Percentiles rank a stretch among this genome's conserved stretches.
These are phyloP conservation scores for Kockiozyma suomiensis DNA, from an alignment of 805 yeast species.

Conservation along the genomic window DNA sequence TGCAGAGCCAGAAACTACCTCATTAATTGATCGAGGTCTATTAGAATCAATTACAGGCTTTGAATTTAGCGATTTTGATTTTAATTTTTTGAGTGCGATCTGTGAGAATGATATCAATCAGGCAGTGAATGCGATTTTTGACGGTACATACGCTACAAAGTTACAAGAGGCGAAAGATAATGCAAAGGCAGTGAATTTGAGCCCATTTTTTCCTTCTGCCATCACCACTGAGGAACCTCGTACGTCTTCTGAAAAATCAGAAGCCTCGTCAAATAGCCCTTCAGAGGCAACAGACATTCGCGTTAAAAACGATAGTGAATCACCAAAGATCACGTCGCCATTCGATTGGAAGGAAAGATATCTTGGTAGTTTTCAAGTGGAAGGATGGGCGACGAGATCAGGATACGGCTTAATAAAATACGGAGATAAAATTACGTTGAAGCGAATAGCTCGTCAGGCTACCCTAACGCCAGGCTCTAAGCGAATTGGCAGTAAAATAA, in stretches of 20 bases:
- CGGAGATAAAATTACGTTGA: slow-evolving; percentile 40
- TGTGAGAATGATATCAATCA: slow-evolving; percentile 26
- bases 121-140: slow-evolving; percentile 26
- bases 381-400: slow-evolving; percentile 44
- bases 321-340: not conserved
- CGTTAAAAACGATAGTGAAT: not conserved
- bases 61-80: slow-evolving; percentile 3
- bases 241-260: too few relatives aligned
- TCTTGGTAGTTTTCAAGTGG: slow-evolving; percentile 45
- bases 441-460: slow-evolving; percentile 32
- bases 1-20: not conserved
- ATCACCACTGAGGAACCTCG: too few relatives aligned
- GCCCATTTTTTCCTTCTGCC: not conserved
- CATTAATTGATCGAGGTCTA: slow-evolving; percentile 5
- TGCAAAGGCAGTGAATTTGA: not conserved
- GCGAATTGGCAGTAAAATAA: slow-evolving; percentile 3
- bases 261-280: not conserved
- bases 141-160: slow-evolving; percentile 16
- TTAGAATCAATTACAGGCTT: slow-evolving; percentile 17
- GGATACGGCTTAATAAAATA: slow-evolving; percentile 40
- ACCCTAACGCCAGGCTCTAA: not conserved
- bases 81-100: slow-evolving; percentile 4
- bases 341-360: slow-evolving; percentile 34
- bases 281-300: not conserved
- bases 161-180: not conserved